Percentiles rank a stretch among this genome's conserved stretches.
phyloP scores from a whole-genome alignment of 208 protist species.

The Giardia muris region DNA sequence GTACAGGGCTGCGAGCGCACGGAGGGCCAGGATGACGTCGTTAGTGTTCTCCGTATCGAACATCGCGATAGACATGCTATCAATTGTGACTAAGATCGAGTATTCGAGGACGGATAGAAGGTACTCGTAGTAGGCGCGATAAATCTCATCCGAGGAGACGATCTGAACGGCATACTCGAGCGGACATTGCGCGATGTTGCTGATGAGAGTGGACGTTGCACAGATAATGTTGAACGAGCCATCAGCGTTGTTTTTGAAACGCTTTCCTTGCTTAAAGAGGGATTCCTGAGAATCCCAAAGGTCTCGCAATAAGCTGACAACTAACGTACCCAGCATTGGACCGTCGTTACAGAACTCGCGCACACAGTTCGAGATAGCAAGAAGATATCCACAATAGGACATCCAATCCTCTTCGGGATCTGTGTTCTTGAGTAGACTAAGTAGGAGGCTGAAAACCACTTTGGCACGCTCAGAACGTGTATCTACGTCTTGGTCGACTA shows the following conservation, averaged over 20 bases:
- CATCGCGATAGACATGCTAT: constrained; percentile 1
- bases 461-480: neutral
- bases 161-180: neutral
- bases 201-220: neutral
- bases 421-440: neutral
- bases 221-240: neutral
- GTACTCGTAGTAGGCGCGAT: neutral
- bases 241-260: neutral
- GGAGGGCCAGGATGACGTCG: neutral
- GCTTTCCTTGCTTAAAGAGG: neutral
- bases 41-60: neutral
- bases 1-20: neutral
- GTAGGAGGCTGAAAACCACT: neutral
- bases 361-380: neutral
- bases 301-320: neutral
- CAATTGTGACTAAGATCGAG: neutral
- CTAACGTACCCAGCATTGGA: neutral
- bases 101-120: neutral
- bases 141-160: neutral
- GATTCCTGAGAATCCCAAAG: neutral
- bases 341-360: neutral
- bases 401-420: neutral
- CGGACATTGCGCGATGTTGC: neutral
- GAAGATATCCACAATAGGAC: neutral
- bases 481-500: neutral